Evolutionary conservation across 139 green algal species (phyloP).

Genomic region (Chlorella sp.): DNA sequence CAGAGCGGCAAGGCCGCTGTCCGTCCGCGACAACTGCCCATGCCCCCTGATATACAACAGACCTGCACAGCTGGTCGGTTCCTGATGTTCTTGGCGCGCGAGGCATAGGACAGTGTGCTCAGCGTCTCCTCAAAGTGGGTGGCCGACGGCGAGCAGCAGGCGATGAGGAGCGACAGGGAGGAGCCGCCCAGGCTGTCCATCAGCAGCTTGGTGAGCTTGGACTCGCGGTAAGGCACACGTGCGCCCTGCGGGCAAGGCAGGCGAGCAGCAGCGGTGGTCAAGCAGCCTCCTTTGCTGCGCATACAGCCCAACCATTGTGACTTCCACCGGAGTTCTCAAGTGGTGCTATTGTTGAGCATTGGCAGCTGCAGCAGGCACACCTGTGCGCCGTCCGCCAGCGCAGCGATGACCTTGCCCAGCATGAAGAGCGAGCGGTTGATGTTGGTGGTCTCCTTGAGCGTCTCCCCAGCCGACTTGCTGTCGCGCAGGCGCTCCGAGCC

Average conservation of each 20-base stretch:
- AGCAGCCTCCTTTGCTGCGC: too few relatives aligned
- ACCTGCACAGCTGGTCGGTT: constrained; percentile 78
- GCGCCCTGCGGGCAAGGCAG: neutral
- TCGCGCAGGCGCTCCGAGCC: constrained; percentile 92
- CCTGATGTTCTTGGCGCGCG: constrained; percentile 89
- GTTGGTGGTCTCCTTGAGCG: constrained; percentile 89
- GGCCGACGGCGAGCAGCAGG: constrained; percentile 81
- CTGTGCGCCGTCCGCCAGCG: constrained; percentile 38
- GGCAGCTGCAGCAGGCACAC: too few relatives aligned
- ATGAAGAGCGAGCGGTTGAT: constrained; percentile 96
- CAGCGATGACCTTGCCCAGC: constrained; percentile 85
- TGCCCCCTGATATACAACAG: neutral
- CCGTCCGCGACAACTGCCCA: neutral
- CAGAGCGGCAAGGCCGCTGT: too few relatives aligned
- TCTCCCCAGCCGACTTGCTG: constrained; percentile 70
- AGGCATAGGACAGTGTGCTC: constrained; percentile 90
- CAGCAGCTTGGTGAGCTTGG: constrained; percentile 70
- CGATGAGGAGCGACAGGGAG: constrained; percentile 88
- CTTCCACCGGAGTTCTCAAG: too few relatives aligned
- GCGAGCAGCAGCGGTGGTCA: too few relatives aligned
- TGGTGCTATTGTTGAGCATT: too few relatives aligned
- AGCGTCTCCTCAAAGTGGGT: constrained; percentile 81
- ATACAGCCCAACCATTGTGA: too few relatives aligned
- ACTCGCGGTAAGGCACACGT: constrained; percentile 48
- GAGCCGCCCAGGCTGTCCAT: constrained; percentile 59